Percentiles rank a stretch among this genome's conserved stretches.
These are phyloP conservation scores for Pelargonium citronellum DNA, from an alignment of 441 rosid species.

Conservation along the genomic window DNA sequence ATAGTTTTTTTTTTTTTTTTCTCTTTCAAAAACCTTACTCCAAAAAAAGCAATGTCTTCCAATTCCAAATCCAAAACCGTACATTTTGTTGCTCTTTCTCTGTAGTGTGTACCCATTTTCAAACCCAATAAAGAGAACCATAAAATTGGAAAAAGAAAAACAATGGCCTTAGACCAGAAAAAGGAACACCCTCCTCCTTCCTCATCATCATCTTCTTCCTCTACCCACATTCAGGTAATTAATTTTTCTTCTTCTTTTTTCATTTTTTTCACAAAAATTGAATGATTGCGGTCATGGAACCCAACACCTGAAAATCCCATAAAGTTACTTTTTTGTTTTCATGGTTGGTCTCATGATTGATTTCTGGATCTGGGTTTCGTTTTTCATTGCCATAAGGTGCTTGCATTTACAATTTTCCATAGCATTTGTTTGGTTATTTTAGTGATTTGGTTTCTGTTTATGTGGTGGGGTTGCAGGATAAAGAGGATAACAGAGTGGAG, in stretches of 20 bases:
- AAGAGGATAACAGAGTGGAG: conserved; percentile 50
- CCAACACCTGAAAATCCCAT: neutral
- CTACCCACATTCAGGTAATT: conserved; percentile 8
- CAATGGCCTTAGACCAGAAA: conserved; percentile 26
- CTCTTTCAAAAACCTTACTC: too few species aligned
- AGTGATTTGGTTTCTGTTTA: conserved; percentile 4
- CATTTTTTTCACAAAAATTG: neutral
- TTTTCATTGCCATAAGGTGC: conserved; percentile 10
- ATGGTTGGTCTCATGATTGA: neutral
- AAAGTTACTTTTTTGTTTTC: neutral
- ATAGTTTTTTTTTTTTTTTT: too few species aligned
- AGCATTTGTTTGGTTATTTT: neutral
- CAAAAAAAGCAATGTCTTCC: too few species aligned
- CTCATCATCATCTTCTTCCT: conserved; percentile 25
- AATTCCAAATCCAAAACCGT: neutral
- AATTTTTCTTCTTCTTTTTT: neutral
- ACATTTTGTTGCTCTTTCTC: neutral
- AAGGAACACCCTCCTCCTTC: conserved; percentile 21
- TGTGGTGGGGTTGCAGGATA: conserved; percentile 48
- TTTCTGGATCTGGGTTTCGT: conserved; percentile 21
- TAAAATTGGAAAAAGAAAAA: neutral
- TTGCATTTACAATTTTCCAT: conserved; percentile 16
- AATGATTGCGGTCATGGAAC: neutral
- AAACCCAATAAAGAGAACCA: neutral
- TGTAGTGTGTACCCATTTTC: neutral